These are phyloP conservation scores for Aspergillus haitiensis DNA, from an alignment of 495 filamentous ascomycete genomes.

Conservation along the genomic window DNA sequence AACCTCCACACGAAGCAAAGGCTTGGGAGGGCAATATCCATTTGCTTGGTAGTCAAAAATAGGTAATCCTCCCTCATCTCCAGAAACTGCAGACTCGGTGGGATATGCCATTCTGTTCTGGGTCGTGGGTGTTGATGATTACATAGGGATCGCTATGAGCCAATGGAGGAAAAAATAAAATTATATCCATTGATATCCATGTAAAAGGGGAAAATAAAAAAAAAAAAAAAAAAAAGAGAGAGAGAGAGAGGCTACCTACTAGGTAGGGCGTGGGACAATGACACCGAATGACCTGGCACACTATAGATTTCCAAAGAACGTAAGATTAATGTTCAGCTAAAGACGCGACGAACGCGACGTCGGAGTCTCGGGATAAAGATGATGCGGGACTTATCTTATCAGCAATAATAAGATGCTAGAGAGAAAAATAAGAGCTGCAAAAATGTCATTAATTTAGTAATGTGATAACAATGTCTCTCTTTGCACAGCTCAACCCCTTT, in stretches of 20 bases:
- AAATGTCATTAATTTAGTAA: not conserved
- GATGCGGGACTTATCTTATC: slow-evolving; percentile 24
- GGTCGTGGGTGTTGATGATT: no score
- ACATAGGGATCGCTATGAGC: no score
- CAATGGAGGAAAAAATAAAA: no score
- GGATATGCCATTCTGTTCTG: not conserved
- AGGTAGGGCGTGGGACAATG: no score
- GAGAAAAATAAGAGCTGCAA: not conserved
- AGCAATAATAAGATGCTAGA: slow-evolving; percentile 8
- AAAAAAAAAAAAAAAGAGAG: not conserved
- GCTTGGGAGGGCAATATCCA: not conserved
- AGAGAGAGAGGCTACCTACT: not conserved
- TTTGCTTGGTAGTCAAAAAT: not conserved
- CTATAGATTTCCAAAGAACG: no score
- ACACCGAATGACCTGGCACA: no score
- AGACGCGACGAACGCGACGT: slow-evolving; percentile 11
- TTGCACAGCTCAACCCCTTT: slow-evolving; percentile 9
- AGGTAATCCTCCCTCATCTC: not conserved
- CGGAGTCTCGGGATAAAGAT: slow-evolving; percentile 17
- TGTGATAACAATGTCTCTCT: slow-evolving; percentile 17
- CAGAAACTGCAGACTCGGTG: not conserved
- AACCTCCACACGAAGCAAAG: slow-evolving; percentile 39
- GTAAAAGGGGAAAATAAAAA: not conserved
- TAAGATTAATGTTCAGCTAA: not conserved
- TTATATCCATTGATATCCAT: no score